These are phyloP conservation scores for Ailanthus altissimus DNA, from an alignment of 345 rosid genomes.

Conservation along the genomic window DNA sequence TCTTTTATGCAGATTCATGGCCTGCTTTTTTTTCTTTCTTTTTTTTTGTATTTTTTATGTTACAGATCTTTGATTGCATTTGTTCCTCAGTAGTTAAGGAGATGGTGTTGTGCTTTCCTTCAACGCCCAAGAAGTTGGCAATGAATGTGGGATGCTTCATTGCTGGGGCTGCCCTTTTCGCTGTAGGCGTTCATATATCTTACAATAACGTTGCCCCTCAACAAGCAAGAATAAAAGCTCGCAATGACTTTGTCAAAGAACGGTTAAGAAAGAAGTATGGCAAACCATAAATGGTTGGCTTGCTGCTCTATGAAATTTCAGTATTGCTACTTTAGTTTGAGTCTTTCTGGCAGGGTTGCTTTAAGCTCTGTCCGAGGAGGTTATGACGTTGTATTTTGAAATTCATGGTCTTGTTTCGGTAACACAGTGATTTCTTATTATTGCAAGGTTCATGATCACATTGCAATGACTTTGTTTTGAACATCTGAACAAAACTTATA, in stretches of 20 bases:
- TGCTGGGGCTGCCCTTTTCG: slow-evolving; percentile 55
- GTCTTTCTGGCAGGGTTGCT: neutral
- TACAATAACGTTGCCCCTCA: slow-evolving; percentile 64
- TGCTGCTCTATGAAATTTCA: neutral
- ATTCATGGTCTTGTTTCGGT: neutral
- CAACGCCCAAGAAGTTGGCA: slow-evolving; percentile 63
- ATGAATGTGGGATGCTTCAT: slow-evolving; percentile 60
- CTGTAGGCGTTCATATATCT: slow-evolving; percentile 49
- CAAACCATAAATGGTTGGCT: slow-evolving; percentile 8
- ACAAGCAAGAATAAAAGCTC: slow-evolving; percentile 81
- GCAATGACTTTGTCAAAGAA: slow-evolving; percentile 65
- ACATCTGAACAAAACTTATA: neutral
- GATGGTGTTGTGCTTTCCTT: slow-evolving; percentile 68
- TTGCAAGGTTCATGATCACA: too few relatives aligned
- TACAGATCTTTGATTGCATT: neutral
- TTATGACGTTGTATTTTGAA: neutral
- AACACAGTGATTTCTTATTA: neutral
- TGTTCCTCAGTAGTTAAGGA: neutral
- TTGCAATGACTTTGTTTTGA: neutral
- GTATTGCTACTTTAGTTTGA: neutral
- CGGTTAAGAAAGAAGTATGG: slow-evolving; percentile 60
- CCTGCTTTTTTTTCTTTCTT: neutral
- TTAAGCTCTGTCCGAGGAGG: neutral
- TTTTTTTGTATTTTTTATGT: too few relatives aligned
- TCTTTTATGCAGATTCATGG: neutral